Evolutionary conservation across 148 eudicot genomes (phyloP), one percentile per base, ranked within the genome.

Genomic region (Cornus suecica): DNA sequence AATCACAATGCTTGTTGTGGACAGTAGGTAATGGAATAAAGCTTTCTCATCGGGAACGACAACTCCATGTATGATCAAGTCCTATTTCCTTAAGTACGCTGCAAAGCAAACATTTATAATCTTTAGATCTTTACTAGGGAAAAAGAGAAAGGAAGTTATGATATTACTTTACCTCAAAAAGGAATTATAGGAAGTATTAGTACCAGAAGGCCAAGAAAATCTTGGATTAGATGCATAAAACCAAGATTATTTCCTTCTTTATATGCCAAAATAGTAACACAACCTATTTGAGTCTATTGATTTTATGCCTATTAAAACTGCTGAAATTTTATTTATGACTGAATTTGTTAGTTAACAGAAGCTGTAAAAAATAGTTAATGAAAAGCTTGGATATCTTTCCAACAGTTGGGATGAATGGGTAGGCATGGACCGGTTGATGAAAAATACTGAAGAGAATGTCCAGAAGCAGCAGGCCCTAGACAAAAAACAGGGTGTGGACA

Each of bases 351-450:
- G 31, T 16, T 63, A 11, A 28, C 66, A 26, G 30, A 80, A 65
- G 65, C 25, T 68, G 66, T 54, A 48, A 23, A 61, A 37, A 65
- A 52, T 77, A 31, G 60, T 82, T 66, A 22, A 78, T 79, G 56
- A 81, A n/a, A n/a, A 76, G 70, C 66, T 64, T 74, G 30, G 71
- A 78, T 75, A 78, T 89, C 66, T 82, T 87, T 76, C 52, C 80
- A 84, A 83, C 92, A 95, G 99, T 84, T 95, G 99, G 99, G 99
- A 95, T 86, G 99, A 95, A 88, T 95, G 99, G 99, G 99, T 95
- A 78, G 94, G 90, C 70, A 66, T 74, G 58, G 97, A 88, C 77
- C 93, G 99, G 68, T 73, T 95, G 86, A 74, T 95, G 97, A 92
- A 95, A 77, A 41, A 82, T 83, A 88, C 88, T 15, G 88, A 81